A percentile compares a stretch with the other conserved stretches of the same genome.
These are phyloP conservation scores for Pichia nakasei DNA, from an alignment of 805 yeast species.

Conservation along the genomic window DNA sequence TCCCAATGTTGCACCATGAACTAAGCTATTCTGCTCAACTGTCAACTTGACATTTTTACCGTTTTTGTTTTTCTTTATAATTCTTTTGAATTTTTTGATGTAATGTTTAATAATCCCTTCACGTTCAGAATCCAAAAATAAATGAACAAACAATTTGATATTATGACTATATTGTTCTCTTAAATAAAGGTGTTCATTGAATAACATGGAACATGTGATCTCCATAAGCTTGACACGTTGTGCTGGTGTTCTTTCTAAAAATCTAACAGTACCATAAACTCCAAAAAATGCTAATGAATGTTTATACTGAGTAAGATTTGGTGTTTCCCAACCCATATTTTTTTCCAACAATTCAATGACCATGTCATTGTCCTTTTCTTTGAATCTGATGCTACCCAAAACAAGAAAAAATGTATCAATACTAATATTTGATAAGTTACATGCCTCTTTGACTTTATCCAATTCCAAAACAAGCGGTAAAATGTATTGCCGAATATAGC, in stretches of 20 bases:
- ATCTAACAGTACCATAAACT: conserved; percentile 59
- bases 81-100: conserved; percentile 35
- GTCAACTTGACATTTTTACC: conserved; percentile 28
- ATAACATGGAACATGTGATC: conserved; percentile 44
- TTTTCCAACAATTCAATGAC: conserved; percentile 36
- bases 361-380: conserved; percentile 32
- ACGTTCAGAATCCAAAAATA: conserved; percentile 39
- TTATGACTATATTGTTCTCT: conserved; percentile 65
- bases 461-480: conserved; percentile 63
- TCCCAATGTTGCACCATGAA: conserved; percentile 86
- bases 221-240: conserved; percentile 45
- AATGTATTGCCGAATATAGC: conserved; percentile 41
- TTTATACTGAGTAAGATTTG: conserved; percentile 52
- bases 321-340: conserved; percentile 28
- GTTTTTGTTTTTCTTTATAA: conserved; percentile 29
- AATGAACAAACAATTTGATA: conserved; percentile 73
- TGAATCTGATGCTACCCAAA: conserved; percentile 41
- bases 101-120: conserved; percentile 34
- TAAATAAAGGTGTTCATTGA: conserved; percentile 61
- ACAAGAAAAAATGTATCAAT: conserved; percentile 41
- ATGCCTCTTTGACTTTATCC: conserved; percentile 67
- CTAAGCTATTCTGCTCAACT: conserved; percentile 33
- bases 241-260: conserved; percentile 39
- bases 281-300: conserved; percentile 64
- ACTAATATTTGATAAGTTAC: conserved; percentile 55